Evolutionary conservation across 1,284 basidiomycete genomes (phyloP).

Genomic region (Moesziomyces sp.): DNA sequence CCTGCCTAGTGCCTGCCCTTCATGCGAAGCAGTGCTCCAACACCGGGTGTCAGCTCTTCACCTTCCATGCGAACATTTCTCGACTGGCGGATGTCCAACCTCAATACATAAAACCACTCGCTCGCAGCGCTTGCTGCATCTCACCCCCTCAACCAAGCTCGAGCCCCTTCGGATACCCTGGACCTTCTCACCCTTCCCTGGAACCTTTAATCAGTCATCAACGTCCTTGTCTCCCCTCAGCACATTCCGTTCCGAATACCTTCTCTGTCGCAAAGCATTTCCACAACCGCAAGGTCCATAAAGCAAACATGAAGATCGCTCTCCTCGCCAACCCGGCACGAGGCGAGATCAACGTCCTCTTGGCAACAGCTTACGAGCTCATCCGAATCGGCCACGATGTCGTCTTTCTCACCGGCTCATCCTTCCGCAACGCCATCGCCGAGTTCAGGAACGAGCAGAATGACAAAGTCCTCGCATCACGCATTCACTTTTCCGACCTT

Average conservation of each 20-base stretch:
- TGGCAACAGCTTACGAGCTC: slow-evolving; percentile 39
- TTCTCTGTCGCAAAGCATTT: too few species aligned
- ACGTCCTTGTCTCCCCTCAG: too few species aligned
- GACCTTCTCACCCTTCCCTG: too few species aligned
- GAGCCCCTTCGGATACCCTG: background rate
- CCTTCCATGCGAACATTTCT: too few species aligned
- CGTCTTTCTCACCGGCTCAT: slow-evolving; percentile 32
- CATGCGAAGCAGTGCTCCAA: too few species aligned
- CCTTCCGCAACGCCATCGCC: slow-evolving; percentile 26
- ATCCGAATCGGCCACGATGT: slow-evolving; percentile 29
- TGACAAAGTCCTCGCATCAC: slow-evolving; percentile 12
- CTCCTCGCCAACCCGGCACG: slow-evolving; percentile 42
- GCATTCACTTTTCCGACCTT: slow-evolving; percentile 27
- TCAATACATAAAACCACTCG: background rate
- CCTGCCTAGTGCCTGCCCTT: too few species aligned
- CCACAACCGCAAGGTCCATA: too few species aligned
- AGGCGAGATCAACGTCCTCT: slow-evolving; percentile 49
- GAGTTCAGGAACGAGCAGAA: slow-evolving; percentile 25
- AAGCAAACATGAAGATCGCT: slow-evolving; percentile 36
- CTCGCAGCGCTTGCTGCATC: too few species aligned
- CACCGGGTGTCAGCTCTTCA: too few species aligned
- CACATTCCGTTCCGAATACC: too few species aligned
- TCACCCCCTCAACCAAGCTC: background rate
- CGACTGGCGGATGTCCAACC: too few species aligned
- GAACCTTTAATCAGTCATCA: too few species aligned